Evolutionary conservation across 1,139 yeast genomes (phyloP).

Genomic region (Taphrina populina): DNA sequence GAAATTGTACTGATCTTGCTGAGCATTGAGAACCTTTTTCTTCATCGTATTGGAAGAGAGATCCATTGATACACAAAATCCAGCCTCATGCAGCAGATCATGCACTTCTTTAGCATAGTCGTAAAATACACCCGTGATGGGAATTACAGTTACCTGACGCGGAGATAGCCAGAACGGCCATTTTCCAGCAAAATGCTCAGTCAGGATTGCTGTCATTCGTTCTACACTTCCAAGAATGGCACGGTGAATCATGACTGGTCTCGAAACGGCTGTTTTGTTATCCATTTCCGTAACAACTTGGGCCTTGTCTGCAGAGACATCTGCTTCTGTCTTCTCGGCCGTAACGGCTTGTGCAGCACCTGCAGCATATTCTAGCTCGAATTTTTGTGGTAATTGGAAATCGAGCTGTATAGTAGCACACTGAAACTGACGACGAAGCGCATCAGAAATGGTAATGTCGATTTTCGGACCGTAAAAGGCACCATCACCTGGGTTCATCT

Average conservation of each 20-base stretch:
- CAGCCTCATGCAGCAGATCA: slow-evolving; percentile 55
- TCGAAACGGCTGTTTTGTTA: slow-evolving; percentile 44
- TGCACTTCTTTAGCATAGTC: slow-evolving; percentile 56
- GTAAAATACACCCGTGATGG: slow-evolving; percentile 63
- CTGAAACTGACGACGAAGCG: slow-evolving; percentile 80
- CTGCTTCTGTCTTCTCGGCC: slow-evolving; percentile 14
- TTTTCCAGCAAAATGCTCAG: slow-evolving; percentile 87
- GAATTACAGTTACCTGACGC: slow-evolving; percentile 84
- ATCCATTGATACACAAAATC: slow-evolving; percentile 73
- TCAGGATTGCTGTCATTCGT: slow-evolving; percentile 82
- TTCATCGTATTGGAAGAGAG: slow-evolving; percentile 67
- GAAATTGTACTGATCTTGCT: slow-evolving; percentile 71
- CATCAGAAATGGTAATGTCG: slow-evolving; percentile 82
- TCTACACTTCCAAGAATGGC: slow-evolving; percentile 95
- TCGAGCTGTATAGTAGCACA: slow-evolving; percentile 95
- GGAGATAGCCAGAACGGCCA: slow-evolving; percentile 99
- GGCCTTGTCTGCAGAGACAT: neutral
- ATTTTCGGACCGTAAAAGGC: slow-evolving; percentile 96
- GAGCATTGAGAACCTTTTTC: slow-evolving; percentile 81
- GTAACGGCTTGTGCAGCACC: slow-evolving; percentile 43
- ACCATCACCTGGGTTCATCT: slow-evolving; percentile 85
- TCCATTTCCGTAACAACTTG: slow-evolving; percentile 29
- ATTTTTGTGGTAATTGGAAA: slow-evolving; percentile 87
- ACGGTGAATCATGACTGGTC: slow-evolving; percentile 90
- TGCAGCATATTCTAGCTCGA: slow-evolving; percentile 66